phyloP scores from a whole-genome alignment of 2,329 filamentous ascomycete genomes.

The Catunica adiposa region DNA sequence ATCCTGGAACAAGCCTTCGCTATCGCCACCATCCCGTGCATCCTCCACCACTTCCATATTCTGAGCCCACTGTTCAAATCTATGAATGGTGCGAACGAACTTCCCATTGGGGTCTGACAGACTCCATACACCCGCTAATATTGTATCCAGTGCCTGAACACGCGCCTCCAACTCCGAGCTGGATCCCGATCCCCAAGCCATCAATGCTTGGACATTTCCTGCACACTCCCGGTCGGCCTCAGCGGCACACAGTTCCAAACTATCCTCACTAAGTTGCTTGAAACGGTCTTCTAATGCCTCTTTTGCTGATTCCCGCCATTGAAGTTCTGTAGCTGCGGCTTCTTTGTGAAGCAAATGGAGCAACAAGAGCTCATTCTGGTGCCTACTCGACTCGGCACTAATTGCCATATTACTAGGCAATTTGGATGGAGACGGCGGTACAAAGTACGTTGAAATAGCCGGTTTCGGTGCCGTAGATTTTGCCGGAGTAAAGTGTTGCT shows the following conservation, averaged over 20 bases:
- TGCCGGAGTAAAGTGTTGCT: constrained; percentile 51
- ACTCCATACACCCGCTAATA: constrained; percentile 40
- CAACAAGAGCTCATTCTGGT: constrained; percentile 50
- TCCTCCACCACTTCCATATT: constrained; percentile 30
- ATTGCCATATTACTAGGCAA: constrained; percentile 42
- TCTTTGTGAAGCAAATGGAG: constrained; percentile 46
- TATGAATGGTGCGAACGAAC: constrained; percentile 36
- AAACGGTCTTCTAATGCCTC: constrained; percentile 32
- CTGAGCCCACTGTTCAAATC: constrained; percentile 44
- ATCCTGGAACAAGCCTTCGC: constrained; percentile 21
- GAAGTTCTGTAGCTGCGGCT: constrained; percentile 25
- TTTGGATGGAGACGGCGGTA: constrained; percentile 44
- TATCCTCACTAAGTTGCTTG: constrained; percentile 22
- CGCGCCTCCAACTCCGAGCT: constrained; percentile 34
- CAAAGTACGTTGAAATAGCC: constrained; percentile 38
- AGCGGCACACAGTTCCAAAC: constrained; percentile 21
- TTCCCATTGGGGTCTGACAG: constrained; percentile 39
- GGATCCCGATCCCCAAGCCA: constrained; percentile 28
- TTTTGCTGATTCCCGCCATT: constrained; percentile 42
- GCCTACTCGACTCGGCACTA: constrained; percentile 38
- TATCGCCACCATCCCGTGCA: constrained; percentile 25
- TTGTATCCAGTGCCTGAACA: constrained; percentile 39
- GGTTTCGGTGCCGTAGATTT: constrained; percentile 45
- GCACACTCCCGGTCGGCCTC: constrained; percentile 32
- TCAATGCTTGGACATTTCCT: constrained; percentile 35